Evolutionary conservation across 164 flowering plant genomes (phyloP), one percentile per base, ranked within the genome.

Genomic region (Saururus chinensis): DNA sequence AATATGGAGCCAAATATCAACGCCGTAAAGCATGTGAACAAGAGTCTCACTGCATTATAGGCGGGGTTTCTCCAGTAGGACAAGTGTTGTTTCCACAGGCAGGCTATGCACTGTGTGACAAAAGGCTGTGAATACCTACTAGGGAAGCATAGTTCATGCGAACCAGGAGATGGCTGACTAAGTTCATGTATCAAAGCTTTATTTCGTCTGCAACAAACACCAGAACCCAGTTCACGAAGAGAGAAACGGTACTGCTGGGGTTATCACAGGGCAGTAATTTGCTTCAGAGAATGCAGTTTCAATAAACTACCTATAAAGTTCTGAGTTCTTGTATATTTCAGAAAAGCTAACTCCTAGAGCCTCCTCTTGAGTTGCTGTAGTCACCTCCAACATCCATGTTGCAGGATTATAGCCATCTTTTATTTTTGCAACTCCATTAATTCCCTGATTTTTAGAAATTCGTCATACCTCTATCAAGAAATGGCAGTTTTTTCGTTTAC

Each of bases 11-110:
- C 87, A 37, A 79, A 63, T 56, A 76, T 26, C 60, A 81, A n/a
- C 6, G 74, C 82, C 19, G 70, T 68, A 55, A 65, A 35, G 10
- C 70, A 57, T 35, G 84, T 74, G 73, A 79, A 77, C 57, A 74
- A 56, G 19, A 81, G 61, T 40, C 83, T 57, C 0, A 79, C 80
- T 0, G 82, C 79, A 52, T 73, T 83, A 73, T 83, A 81, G 13
- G 74, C 59, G 9, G 87, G 81, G 61, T 79, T 86, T 1, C 87
- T 76, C 92, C 92, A 86, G 68, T 86, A 86, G 4, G 92, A 82
- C 74, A 64, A 68, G 24, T 67, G 65, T 60, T 86, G 92, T 57
- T 86, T 86, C 91, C 91, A 83, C 9, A 82, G 70, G 68, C 88
- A 83, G 14, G 84, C 81, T 66, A 71, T 12, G 64, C 64, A 74